Evolutionary conservation across 1,284 basidiomycete genomes (phyloP), one percentile per base, ranked within the genome.

Genomic region (Sporisorium reilianum): DNA sequence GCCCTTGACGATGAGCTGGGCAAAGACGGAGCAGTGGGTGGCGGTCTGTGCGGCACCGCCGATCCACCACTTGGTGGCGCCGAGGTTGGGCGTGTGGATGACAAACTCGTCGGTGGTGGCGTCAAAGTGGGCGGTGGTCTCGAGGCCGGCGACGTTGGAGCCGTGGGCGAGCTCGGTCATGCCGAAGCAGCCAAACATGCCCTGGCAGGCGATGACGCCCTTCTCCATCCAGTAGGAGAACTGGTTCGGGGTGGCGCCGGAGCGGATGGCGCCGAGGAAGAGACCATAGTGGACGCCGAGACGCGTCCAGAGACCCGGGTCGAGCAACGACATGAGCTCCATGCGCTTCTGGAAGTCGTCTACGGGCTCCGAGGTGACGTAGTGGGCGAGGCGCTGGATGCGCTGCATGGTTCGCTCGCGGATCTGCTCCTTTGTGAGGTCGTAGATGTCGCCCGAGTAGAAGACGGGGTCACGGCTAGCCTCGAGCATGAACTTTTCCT

Each of bases 111-210:
- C 88, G 3, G 87, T 84, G 53, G 81, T 75, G 23, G 81, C 80
- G 80, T 89, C 88, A 61, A 89, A 88, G 2, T 88, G 89, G 0
- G 88, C 88, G 5, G 88, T 89, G 38, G 88, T 89, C 80, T 89
- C 87, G 53, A 89, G 85, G 14, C 88, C 88, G 10, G 88, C 88
- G 26, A 89, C 88, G 78, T 89, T 89, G 50, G 86, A 87, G 42
- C 88, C 87, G 80, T 88, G 87, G 9, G 85, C 85, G 12, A 86
- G 77, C 79, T 86, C 86, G 26, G 86, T 89, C 88, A 89, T 89
- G 56, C 87, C 88, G 65, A 89, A 89, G 82, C 88, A 89, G 20
- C 88, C 88, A 53, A 88, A 87, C 56, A 89, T 87, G 36, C 87
- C 87, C 75, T 88, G 88, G 46, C 88, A 81, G 6, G 86, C 86